Evolutionary conservation across 1,284 basidiomycete genomes (phyloP).

Genomic region (Gomphus bonarii): DNA sequence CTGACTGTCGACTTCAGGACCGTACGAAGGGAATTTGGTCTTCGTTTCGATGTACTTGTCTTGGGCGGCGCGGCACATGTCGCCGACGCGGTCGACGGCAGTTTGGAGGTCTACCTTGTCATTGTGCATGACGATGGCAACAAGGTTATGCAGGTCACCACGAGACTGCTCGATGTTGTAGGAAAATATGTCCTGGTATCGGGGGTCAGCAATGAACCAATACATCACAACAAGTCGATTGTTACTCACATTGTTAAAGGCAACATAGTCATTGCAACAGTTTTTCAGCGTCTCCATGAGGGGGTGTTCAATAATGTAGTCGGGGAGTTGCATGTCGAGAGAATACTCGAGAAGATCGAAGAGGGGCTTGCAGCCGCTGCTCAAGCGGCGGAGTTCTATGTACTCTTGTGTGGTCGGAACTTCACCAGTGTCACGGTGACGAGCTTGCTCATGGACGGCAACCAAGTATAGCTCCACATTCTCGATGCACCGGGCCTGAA

Average conservation of each 20-base stretch:
- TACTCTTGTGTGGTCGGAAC: constrained; percentile 37
- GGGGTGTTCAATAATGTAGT: constrained; percentile 21
- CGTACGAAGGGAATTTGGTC: constrained; percentile 18
- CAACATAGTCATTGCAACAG: constrained; percentile 34
- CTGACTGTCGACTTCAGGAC: constrained; percentile 19
- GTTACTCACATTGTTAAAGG: constrained; percentile 34
- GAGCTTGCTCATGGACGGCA: constrained; percentile 26
- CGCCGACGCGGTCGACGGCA: constrained; percentile 10
- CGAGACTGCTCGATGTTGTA: constrained; percentile 23
- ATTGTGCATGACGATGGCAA: constrained; percentile 20
- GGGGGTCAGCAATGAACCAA: no score
- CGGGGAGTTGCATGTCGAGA: constrained; percentile 34
- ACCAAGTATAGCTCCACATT: constrained; percentile 2
- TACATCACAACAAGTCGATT: not conserved
- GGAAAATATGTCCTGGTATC: not conserved
- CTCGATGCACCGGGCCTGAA: constrained; percentile 24
- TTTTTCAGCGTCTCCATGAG: constrained; percentile 26
- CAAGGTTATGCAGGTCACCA: constrained; percentile 26
- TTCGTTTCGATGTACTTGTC: constrained; percentile 19
- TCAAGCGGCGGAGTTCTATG: constrained; percentile 32
- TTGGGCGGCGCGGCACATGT: constrained; percentile 19
- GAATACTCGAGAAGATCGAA: constrained; percentile 45
- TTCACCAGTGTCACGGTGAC: constrained; percentile 21
- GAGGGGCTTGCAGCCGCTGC: constrained; percentile 38
- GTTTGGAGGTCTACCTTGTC: constrained; percentile 18